Evolutionary conservation across 2,329 filamentous ascomycete genomes (phyloP).

Genomic region (Chrysoporthe austroafricana): DNA sequence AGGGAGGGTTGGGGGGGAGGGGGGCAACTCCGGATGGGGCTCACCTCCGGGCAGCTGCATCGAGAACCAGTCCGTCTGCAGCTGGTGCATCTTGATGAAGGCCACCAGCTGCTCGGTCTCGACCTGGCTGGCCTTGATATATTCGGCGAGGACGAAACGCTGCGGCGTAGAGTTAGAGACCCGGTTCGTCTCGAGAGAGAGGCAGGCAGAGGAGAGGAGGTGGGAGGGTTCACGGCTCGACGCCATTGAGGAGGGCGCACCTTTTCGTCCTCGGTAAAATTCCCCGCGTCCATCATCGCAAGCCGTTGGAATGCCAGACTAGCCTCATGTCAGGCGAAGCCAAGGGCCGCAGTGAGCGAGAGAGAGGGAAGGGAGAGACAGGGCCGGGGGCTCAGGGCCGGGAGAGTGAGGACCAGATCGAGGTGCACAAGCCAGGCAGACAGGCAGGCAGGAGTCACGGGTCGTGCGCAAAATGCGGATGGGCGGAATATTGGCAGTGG

Average conservation of each 20-base stretch:
- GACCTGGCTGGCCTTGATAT: slow-evolving; percentile 59
- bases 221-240: slow-evolving; percentile 15
- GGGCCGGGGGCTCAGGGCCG: slow-evolving; percentile 1
- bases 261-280: slow-evolving; percentile 57
- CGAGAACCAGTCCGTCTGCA: slow-evolving; percentile 40
- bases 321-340: slow-evolving; percentile 27
- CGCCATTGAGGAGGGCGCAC: slow-evolving; percentile 41
- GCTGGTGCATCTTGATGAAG: slow-evolving; percentile 46
- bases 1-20: background rate
- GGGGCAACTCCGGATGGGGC: slow-evolving; percentile 12
- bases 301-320: slow-evolving; percentile 19
- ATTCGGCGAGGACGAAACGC: slow-evolving; percentile 62
- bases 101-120: slow-evolving; percentile 50
- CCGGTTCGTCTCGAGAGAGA: background rate
- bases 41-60: slow-evolving; percentile 43
- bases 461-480: slow-evolving; percentile 14
- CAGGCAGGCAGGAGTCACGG: slow-evolving; percentile 20
- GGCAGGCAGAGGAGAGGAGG: slow-evolving; percentile 2
- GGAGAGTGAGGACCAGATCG: slow-evolving; percentile 18
- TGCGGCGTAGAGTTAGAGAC: slow-evolving; percentile 35
- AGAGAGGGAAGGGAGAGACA: background rate
- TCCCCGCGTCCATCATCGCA: slow-evolving; percentile 44
- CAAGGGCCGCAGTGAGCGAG: slow-evolving; percentile 5
- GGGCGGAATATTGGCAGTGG: slow-evolving; percentile 16
- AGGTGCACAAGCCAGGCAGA: slow-evolving; percentile 20